These are phyloP conservation scores for Pleurotus djamor DNA, from an alignment of 768 basidiomycete species.

Conservation along the genomic window DNA sequence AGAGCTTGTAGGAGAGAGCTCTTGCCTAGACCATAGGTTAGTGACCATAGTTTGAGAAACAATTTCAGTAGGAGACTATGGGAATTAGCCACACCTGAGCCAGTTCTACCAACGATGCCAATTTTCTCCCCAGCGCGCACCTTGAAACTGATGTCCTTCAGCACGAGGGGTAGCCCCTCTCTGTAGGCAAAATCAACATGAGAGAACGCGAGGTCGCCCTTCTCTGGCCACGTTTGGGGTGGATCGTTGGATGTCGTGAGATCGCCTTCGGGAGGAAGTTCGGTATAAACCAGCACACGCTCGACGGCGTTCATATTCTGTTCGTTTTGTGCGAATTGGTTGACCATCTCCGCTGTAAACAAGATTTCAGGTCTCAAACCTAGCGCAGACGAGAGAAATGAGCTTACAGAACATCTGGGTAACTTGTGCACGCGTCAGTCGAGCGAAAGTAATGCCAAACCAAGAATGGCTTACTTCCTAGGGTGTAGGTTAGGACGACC, in stretches of 20 bases:
- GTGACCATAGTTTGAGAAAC: neutral
- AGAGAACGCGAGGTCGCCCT: conserved; percentile 53
- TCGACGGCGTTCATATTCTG: conserved; percentile 77
- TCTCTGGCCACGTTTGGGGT: conserved; percentile 43
- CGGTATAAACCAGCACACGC: conserved; percentile 65
- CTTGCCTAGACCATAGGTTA: conserved; percentile 31
- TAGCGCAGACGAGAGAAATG: neutral
- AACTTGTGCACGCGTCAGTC: conserved; percentile 25
- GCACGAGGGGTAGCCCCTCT: conserved; percentile 59
- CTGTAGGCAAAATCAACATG: conserved; percentile 61
- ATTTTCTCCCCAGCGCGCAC: conserved; percentile 64
- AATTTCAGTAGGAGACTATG: neutral
- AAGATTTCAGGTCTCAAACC: neutral
- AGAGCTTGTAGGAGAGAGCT: conserved; percentile 57
- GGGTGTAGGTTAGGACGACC: conserved; percentile 56
- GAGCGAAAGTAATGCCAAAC: neutral
- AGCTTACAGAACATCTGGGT: conserved; percentile 54
- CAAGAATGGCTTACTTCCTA: conserved; percentile 37
- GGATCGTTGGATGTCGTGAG: conserved; percentile 40
- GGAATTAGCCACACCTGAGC: conserved; percentile 27
- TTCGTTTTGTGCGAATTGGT: conserved; percentile 57
- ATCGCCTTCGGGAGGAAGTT: conserved; percentile 58
- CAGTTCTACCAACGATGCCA: conserved; percentile 47
- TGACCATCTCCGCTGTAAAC: conserved; percentile 47
- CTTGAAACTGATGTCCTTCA: conserved; percentile 57